A percentile compares a stretch with the other conserved stretches of the same genome.
These are phyloP conservation scores for Pseudogymnoascus pannorum DNA, from an alignment of 2,329 filamentous ascomycete species.

Conservation along the genomic window DNA sequence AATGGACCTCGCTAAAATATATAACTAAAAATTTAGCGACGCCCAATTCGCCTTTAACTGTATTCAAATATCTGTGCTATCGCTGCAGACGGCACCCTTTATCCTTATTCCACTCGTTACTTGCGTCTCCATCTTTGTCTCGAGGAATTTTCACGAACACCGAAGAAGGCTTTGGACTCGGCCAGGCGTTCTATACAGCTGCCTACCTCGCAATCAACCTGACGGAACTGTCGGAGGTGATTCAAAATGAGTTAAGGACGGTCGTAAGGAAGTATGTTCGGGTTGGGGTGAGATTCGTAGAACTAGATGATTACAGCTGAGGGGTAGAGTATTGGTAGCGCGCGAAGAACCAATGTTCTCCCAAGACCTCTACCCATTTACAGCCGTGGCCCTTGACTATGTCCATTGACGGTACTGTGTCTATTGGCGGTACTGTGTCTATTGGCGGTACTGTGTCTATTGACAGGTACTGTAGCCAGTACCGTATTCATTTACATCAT, in stretches of 20 bases:
- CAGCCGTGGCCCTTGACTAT: too few relatives aligned
- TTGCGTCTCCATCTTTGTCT: background rate
- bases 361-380: too few relatives aligned
- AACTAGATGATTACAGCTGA: slow-evolving; percentile 15
- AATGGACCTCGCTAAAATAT: too few relatives aligned
- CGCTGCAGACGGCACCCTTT: background rate
- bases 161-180: background rate
- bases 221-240: slow-evolving; percentile 13
- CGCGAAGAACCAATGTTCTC: too few relatives aligned
- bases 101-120: background rate
- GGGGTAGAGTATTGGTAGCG: background rate
- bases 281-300: slow-evolving; percentile 15
- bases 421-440: too few relatives aligned
- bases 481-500: too few relatives aligned
- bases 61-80: slow-evolving; percentile 11
- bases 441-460: too few relatives aligned
- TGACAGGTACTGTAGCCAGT: too few relatives aligned
- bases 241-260: slow-evolving; percentile 14
- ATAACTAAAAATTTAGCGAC: too few relatives aligned
- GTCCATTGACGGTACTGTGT: too few relatives aligned
- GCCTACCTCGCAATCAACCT: background rate
- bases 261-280: slow-evolving; percentile 14
- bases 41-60: too few relatives aligned
- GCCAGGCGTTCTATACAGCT: background rate
- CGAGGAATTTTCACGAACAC: background rate